Evolutionary conservation across 2,329 filamentous ascomycete species (phyloP).

Genomic region (Calonectria pseudoreteaudii): DNA sequence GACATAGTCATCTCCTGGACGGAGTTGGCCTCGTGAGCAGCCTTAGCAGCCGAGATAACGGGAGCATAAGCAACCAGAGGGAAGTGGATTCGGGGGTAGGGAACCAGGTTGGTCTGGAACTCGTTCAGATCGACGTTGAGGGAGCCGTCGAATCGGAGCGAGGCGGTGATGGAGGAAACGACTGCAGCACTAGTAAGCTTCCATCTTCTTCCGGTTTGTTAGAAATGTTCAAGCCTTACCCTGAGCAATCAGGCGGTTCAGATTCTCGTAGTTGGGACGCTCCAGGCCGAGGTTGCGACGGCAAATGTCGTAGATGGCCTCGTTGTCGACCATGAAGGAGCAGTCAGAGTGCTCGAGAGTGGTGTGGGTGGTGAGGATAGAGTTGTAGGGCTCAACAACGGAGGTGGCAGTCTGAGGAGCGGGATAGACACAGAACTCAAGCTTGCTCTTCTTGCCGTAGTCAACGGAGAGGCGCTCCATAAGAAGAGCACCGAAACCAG

Average conservation of each 20-base stretch:
- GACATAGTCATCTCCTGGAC: conserved; percentile 98
- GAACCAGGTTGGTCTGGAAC: conserved; percentile 99
- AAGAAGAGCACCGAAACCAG: conserved; percentile 96
- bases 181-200: conserved; percentile 64
- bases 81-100: conserved; percentile 99
- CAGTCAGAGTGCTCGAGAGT: conserved; percentile 99
- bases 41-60: conserved; percentile 94
- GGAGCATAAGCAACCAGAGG: conserved; percentile 96
- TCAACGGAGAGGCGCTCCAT: conserved; percentile 99
- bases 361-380: conserved; percentile 98
- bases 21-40: conserved; percentile 96
- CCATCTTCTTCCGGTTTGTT: background rate
- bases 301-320: conserved; percentile 99
- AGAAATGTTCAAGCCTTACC: conserved; percentile 62
- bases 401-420: conserved; percentile 97
- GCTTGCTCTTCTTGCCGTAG: conserved; percentile 99
- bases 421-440: conserved; percentile 99
- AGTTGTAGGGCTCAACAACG: conserved; percentile 99
- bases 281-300: conserved; percentile 96
- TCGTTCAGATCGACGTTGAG: conserved; percentile 99
- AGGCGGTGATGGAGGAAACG: conserved; percentile 97
- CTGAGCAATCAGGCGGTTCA: conserved; percentile 98
- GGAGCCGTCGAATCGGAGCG: conserved; percentile 97
- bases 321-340: conserved; percentile 99
- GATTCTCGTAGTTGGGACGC: conserved; percentile 97